Evolutionary conservation across 139 green algal species (phyloP), one percentile per base, ranked within the genome.

Genomic region (Prasinococcaceae sp.): DNA sequence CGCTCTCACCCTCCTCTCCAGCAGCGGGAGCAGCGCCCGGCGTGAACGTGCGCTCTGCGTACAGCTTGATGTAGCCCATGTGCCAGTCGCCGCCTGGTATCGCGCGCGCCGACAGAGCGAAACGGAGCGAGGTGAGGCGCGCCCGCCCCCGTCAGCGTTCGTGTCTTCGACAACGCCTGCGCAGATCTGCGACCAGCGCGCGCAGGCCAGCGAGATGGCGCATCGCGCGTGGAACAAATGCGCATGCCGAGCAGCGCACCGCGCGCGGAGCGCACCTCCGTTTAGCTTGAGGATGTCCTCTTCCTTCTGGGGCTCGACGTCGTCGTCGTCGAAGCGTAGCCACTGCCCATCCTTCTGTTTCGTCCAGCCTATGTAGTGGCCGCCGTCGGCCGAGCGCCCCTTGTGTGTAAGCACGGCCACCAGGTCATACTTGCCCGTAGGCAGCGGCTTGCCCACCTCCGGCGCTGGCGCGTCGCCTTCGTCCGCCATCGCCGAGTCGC

Each of bases 21-120:
- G n/a, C n/a, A n/a, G n/a, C n/a, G n/a, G n/a, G n/a, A n/a, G n/a
- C n/a, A n/a, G n/a, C n/a, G n/a, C n/a, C n/a, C n/a, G n/a, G n/a
- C n/a, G n/a, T n/a, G n/a, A n/a, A n/a, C n/a, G n/a, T n/a, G n/a
- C n/a, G n/a, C n/a, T n/a, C n/a, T n/a, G n/a, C n/a, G 73, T 90
- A 97, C 25, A 95, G 38, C 60, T 93, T 66, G 49, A 97, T 61
- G 69, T 94, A 94, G 0, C 81, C 85, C 84, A 94, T 97, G 75
- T 97, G 88, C 84, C 86, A 95, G 69, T 97, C 88, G 14, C 88
- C 88, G 14, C 88, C n/a, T n/a, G n/a, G n/a, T n/a, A n/a, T n/a
- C n/a, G n/a, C n/a, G n/a, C n/a, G n/a, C n/a, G n/a, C n/a, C n/a
- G n/a, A n/a, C n/a, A n/a, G n/a, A n/a, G n/a, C n/a, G n/a, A n/a